Conservation (phyloP, 257 asterid genomes). For the Rhazya stricta region DNA sequence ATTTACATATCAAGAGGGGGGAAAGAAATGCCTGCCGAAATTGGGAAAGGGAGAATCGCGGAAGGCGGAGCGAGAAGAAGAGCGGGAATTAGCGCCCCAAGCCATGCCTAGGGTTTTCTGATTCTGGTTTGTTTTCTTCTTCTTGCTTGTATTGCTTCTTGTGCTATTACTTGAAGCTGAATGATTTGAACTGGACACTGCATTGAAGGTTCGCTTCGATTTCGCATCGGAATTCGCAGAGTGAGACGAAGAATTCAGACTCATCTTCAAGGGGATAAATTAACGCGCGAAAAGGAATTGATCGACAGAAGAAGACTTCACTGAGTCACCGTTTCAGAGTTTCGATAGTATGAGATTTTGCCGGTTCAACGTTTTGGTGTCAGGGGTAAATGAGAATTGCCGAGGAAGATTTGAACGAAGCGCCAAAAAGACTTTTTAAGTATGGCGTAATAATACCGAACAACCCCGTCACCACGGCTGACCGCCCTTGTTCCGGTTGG, state of each 20-base stretch:
- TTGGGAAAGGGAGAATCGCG: conserved; percentile 74
- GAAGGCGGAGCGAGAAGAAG: conserved; percentile 56
- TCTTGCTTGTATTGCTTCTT: conserved; percentile 44
- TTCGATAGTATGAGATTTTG: neutral
- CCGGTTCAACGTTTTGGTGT: neutral
- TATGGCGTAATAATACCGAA: no score
- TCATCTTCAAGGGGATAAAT: conserved; percentile 24
- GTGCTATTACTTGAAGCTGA: conserved; percentile 26
- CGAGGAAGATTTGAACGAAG: conserved; percentile 5
- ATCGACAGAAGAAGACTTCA: neutral
- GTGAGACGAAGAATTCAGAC: conserved; percentile 33
- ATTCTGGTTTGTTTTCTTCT: conserved; percentile 51
- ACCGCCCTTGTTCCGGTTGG: no score
- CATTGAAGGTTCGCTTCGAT: conserved; percentile 49
- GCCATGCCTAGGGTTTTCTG: conserved; percentile 85
- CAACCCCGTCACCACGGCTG: no score
- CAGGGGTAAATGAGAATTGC: neutral
- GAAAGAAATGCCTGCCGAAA: conserved; percentile 58
- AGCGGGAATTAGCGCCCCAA: conserved; percentile 80
- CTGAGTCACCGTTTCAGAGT: neutral
- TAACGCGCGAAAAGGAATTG: neutral
- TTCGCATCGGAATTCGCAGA: conserved; percentile 35
- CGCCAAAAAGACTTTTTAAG: conserved; percentile 4
- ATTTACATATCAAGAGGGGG: neutral
- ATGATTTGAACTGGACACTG: conserved; percentile 48